Evolutionary conservation across 106 monocot genomes (phyloP), one percentile per base, ranked within the genome.

Genomic region (Phalaenopsis equestris): DNA sequence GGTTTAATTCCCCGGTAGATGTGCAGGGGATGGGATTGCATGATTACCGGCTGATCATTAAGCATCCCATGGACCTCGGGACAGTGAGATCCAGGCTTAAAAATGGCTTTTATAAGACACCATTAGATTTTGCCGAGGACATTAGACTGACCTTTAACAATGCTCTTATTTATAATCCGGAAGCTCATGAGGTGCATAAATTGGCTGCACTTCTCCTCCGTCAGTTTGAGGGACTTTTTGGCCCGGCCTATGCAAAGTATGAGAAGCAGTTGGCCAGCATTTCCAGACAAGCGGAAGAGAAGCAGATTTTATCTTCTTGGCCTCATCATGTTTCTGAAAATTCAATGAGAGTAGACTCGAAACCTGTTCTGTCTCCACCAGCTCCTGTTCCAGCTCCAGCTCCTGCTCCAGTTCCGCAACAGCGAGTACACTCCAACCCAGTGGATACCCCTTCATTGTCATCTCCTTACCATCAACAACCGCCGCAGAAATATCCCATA

Each of bases 41-140:
- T 52, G 97, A 98, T 75, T 98, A 98, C 72, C 76, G 84, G 81
- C 84, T 85, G 81, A 91, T 94, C 80, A 84, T 98, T 57, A 87
- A 91, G 77, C 75, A 79, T 42, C 92, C 98, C 9, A 98, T 98
- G 98, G 98, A 98, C 82, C 91, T 98, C 9, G 98, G 98, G 1
- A 91, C 98, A 0, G 98, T 98, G 55, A 92, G 86, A 58, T 83
- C 79, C 12, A 86, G 80, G 21, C 78, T 92, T n/a, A 72, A 77
- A 30, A 84, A 82, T 61, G 85, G 86, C 6, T 15, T 77, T 45
- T 98, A 98, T 84, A 30, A 12, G 5, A 81, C 80, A 1, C 92
- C 94, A 0, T 15, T 68, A 39, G 88, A 94, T 19, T 92, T 91
- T 49, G 98, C 98, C 0, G 55, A 79, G 3, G 98, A 98, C 47